Conservation (phyloP, 2,329 filamentous ascomycete genomes). For the Purpureocillium takamizusanense region DNA sequence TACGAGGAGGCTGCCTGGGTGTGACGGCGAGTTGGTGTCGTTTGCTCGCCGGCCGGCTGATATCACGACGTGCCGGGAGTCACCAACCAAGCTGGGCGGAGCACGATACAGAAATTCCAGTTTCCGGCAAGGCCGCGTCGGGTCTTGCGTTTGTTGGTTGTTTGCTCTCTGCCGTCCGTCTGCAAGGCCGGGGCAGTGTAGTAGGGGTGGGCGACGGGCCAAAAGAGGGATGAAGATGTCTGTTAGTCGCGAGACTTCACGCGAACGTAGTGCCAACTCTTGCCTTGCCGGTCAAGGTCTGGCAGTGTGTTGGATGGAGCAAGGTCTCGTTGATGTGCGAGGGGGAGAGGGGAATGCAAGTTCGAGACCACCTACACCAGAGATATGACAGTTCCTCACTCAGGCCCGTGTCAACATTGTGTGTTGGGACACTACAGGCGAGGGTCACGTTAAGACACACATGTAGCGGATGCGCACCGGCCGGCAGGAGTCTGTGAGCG, state of each 20-base stretch:
- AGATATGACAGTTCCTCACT: too few species aligned
- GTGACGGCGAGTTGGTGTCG: constrained; percentile 9
- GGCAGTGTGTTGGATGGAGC: constrained; percentile 1
- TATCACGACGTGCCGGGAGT: constrained; percentile 1
- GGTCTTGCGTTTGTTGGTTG: constrained; percentile 7
- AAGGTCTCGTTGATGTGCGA: background rate
- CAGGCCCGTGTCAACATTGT: too few species aligned
- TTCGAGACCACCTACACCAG: too few species aligned
- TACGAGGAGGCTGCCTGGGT: background rate
- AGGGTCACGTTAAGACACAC: too few species aligned
- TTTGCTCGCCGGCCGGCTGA: constrained; percentile 6
- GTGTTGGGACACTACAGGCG: too few species aligned
- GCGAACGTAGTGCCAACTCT: background rate
- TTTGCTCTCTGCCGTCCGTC: constrained; percentile 6
- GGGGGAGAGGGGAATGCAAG: too few species aligned
- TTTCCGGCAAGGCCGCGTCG: constrained; percentile 3
- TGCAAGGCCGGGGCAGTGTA: constrained; percentile 4
- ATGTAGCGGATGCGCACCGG: too few species aligned
- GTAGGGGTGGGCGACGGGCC: constrained; percentile 1
- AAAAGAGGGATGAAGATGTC: background rate
- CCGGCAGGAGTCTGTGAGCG: too few species aligned
- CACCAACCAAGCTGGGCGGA: constrained; percentile 5
- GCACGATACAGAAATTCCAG: constrained; percentile 7
- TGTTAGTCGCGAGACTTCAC: constrained; percentile 1
- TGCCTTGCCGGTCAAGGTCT: background rate